phyloP scores from a whole-genome alignment of 208 protist species.

The Crithidia sp. region DNA sequence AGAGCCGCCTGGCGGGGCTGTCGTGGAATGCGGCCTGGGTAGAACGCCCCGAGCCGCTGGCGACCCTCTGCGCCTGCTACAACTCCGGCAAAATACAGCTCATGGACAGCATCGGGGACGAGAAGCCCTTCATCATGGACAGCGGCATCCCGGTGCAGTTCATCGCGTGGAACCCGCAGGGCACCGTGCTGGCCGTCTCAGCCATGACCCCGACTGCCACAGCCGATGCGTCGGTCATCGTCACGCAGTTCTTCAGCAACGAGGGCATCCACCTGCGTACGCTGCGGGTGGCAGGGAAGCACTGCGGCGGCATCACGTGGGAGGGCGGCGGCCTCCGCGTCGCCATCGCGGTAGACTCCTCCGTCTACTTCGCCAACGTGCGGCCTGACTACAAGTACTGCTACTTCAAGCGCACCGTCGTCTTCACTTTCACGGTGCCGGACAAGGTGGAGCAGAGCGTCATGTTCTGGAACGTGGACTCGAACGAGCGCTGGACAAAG shows the following conservation, averaged over 20 bases:
- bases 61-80: constrained; percentile 92
- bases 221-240: constrained; percentile 32
- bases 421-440: constrained; percentile 91
- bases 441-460: constrained; percentile 94
- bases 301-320: constrained; percentile 92
- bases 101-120: constrained; percentile 90
- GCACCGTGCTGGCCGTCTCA: constrained; percentile 91
- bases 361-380: constrained; percentile 97
- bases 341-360: constrained; percentile 94
- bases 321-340: constrained; percentile 94
- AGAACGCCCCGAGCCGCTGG: constrained; percentile 74
- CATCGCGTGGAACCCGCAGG: constrained; percentile 94
- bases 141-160: constrained; percentile 73
- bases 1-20: constrained; percentile 62
- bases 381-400: constrained; percentile 96
- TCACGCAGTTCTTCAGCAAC: constrained; percentile 95
- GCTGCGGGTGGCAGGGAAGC: constrained; percentile 88
- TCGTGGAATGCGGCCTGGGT: constrained; percentile 89
- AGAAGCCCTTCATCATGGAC: constrained; percentile 91
- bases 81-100: constrained; percentile 91
- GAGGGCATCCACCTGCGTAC: constrained; percentile 92
- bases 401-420: constrained; percentile 93
- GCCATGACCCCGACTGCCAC: constrained; percentile 55
- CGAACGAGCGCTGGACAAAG: constrained; percentile 90
- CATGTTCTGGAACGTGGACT: constrained; percentile 96